These are phyloP conservation scores for Cryptococcus sp. DNA, from an alignment of 1,284 basidiomycete genomes.

Conservation along the genomic window DNA sequence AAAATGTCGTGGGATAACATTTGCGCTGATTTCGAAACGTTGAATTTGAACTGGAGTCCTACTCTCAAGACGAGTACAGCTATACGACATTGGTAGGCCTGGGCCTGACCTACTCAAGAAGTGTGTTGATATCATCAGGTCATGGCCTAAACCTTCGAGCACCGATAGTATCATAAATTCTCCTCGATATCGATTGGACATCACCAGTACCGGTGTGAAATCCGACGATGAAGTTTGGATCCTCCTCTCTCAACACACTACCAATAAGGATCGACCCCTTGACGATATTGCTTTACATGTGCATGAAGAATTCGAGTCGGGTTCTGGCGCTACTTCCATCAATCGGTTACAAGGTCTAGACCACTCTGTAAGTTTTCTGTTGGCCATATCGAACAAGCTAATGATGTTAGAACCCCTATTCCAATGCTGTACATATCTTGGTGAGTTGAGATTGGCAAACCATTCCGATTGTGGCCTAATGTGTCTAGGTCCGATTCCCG, in stretches of 20 bases:
- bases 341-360: background rate
- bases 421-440: too few species aligned
- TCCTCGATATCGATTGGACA: background rate
- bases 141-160: constrained; percentile 50
- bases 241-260: constrained; percentile 70
- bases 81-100: constrained; percentile 62
- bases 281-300: constrained; percentile 70
- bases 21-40: constrained; percentile 68
- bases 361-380: too few species aligned
- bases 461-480: too few species aligned
- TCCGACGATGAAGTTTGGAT: constrained; percentile 61
- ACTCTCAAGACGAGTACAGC: constrained; percentile 54
- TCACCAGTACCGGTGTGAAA: background rate
- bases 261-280: constrained; percentile 54
- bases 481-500: constrained; percentile 37
- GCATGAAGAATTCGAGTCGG: constrained; percentile 33
- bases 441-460: too few species aligned
- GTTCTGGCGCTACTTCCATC: background rate
- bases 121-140: constrained; percentile 42
- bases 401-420: background rate
- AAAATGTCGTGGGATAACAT: constrained; percentile 64
- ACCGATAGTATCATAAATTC: background rate
- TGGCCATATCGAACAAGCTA: background rate
- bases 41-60: constrained; percentile 88
- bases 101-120: background rate